phyloP scores from a whole-genome alignment of 169 alveolate genomes.

The Perkinsus olseni region DNA sequence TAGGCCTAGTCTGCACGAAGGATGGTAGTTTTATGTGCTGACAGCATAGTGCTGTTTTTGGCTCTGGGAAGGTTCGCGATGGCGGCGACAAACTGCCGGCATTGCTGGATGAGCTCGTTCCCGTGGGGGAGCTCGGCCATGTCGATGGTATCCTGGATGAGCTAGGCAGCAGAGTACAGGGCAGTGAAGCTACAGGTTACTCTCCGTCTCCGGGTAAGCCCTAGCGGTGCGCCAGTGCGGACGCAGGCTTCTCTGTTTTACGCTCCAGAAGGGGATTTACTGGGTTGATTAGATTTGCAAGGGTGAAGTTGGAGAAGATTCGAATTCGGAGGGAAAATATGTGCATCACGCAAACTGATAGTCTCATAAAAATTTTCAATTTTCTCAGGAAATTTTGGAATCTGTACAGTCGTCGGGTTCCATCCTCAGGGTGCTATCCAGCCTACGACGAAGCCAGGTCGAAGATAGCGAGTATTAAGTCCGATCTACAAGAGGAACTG shows the following conservation, averaged over 20 bases:
- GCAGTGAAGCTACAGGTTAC: background rate
- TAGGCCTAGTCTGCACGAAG: background rate
- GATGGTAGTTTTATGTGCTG: background rate
- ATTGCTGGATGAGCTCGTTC: background rate
- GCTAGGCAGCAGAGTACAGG: background rate
- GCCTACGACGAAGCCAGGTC: background rate
- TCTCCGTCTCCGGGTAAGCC: background rate
- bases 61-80: background rate
- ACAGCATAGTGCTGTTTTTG: background rate
- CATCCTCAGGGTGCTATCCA: background rate
- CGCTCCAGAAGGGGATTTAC: no score
- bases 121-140: background rate
- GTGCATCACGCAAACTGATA: no score
- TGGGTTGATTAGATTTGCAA: no score
- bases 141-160: background rate
- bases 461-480: background rate
- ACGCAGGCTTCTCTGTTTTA: background rate
- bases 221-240: background rate
- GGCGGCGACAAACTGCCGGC: background rate
- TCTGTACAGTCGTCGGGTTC: no score
- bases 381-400: no score
- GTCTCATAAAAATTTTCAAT: no score
- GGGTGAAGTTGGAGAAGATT: no score
- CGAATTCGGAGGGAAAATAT: no score
- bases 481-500: constrained; percentile 11